These are phyloP conservation scores for Davidsoniella virescens DNA, from an alignment of 2,329 filamentous ascomycete species.

Conservation along the genomic window DNA sequence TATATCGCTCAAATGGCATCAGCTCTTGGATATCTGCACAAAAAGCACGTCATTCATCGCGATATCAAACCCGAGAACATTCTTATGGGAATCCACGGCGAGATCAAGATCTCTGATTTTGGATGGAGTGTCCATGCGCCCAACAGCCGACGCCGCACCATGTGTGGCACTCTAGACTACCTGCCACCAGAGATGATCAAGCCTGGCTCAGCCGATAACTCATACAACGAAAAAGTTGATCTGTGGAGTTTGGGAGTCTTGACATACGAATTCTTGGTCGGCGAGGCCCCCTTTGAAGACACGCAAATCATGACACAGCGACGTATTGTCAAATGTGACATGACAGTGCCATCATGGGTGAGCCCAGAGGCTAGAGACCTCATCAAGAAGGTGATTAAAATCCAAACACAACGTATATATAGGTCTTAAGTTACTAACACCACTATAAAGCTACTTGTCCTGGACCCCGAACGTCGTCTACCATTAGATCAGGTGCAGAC, in stretches of 20 bases:
- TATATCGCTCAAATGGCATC: conserved; percentile 87
- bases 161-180: conserved; percentile 96
- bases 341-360: conserved; percentile 81
- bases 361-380: conserved; percentile 80
- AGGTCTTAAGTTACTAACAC: conserved; percentile 1
- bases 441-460: conserved; percentile 54
- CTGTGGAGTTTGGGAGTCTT: conserved; percentile 90
- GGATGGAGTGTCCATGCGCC: conserved; percentile 97
- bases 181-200: conserved; percentile 96
- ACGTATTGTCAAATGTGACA: conserved; percentile 75
- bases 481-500: conserved; percentile 73
- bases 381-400: conserved; percentile 61
- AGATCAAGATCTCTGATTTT: conserved; percentile 98
- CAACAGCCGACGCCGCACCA: conserved; percentile 81
- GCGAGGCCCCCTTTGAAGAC: conserved; percentile 94
- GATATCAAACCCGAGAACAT: conserved; percentile 99
- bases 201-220: conserved; percentile 64
- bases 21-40: conserved; percentile 77
- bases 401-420: not conserved
- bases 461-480: conserved; percentile 88
- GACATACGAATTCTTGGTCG: conserved; percentile 91
- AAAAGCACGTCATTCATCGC: conserved; percentile 92
- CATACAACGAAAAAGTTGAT: conserved; percentile 89
- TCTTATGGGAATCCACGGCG: conserved; percentile 84
- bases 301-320: conserved; percentile 87